Base-by-base conservation (phyloP, 768 basidiomycete genomes). In the Rhodocollybia butyracea region DNA sequence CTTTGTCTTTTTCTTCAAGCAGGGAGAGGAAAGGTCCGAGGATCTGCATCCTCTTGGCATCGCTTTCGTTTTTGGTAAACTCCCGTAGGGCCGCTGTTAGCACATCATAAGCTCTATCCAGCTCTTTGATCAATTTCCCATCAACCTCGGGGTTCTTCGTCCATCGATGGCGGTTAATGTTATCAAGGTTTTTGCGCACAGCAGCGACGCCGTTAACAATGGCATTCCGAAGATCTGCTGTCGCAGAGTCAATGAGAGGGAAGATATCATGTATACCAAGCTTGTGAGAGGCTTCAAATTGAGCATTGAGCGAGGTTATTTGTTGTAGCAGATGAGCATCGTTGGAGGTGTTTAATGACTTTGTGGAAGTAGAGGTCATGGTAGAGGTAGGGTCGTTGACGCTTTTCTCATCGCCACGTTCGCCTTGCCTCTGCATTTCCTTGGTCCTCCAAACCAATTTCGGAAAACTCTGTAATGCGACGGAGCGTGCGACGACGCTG, bases 11-110 rank as follows among this genome's bases (percentile, higher is more conserved):
- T 6, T 15, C 30, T 17, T 71, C 68, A 48, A 82, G 69, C 32
- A 75, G 61, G 1, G 65, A 56, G 40, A 65, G 58, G 63, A 77
- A 83, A 0, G 81, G 81, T 46, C 71, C 70, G 10, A 80, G 59
- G 12, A 84, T 52, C 40, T 63, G 58, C 34, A 70, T 60, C 8
- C 79, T 72, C 17, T 69, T 64, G 15, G 47, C 58, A 19, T 55
- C 48, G 26, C 64, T 68, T 5, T 22, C 17, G 48, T 50, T 24
- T 27, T 50, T 8, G 12, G 48, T 38, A 62, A 76, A 78, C 15
- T 60, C 70, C 11, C 59, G 59, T 38, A 76, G 26, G 6, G 66
- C 65, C 0, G 26, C 26, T n/a, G 55, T 57, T 11, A 75, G 61
- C 5, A 55, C 57, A 19, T 66, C 66, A 8, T 64, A 58, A 2